Conservation (phyloP, 352 stramenopile genomes). For the Globisporangium parvum region DNA sequence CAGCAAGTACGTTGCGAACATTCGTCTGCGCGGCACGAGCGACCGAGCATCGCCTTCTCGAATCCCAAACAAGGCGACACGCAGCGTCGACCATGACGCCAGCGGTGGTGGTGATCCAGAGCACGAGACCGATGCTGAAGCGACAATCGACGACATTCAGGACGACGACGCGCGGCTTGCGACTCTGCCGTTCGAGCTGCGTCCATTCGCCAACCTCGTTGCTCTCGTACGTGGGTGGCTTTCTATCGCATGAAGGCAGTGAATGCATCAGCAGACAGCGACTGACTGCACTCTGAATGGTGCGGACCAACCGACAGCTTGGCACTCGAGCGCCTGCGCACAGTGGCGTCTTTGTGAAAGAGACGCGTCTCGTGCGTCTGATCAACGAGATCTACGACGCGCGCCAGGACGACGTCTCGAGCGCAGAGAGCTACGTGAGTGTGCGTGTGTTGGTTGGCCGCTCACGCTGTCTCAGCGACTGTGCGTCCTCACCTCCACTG, state of each 20-base stretch:
- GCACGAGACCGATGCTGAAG: not conserved
- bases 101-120: not conserved
- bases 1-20: slow-evolving; percentile 47
- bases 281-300: not conserved
- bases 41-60: not conserved
- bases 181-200: slow-evolving; percentile 9
- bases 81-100: not conserved
- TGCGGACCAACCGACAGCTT: not conserved
- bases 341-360: slow-evolving; percentile 26
- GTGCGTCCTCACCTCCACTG: not conserved
- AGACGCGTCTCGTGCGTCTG: slow-evolving; percentile 38
- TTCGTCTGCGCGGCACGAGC: slow-evolving; percentile 24
- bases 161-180: not conserved
- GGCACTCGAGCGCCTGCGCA: not conserved
- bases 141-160: not conserved
- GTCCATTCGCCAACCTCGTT: slow-evolving; percentile 30
- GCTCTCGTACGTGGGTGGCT: slow-evolving; percentile 18
- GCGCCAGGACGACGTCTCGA: slow-evolving; percentile 25
- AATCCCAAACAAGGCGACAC: not conserved
- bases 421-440: slow-evolving; percentile 16
- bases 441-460: not conserved
- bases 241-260: not conserved
- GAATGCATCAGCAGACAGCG: not conserved
- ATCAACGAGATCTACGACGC: slow-evolving; percentile 76
- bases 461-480: not conserved